Evolutionary conservation across 2,329 filamentous ascomycete species (phyloP), one percentile per base, ranked within the genome.

Genomic region (Monosporascus sp.): DNA sequence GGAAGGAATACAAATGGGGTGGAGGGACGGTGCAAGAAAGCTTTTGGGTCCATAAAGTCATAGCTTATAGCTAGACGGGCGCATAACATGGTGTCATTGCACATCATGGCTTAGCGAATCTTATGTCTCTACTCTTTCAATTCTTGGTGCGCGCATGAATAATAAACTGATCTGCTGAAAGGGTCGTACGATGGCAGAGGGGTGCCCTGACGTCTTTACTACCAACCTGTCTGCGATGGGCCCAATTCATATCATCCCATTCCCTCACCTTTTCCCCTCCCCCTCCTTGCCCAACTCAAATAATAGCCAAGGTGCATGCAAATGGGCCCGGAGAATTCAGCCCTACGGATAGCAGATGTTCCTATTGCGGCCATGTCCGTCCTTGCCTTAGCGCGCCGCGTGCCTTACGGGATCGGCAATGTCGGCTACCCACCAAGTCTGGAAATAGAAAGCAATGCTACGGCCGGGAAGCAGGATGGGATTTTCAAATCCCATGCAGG

Each of bases 361-460:
- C 20, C 22, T 38, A 41, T 41, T 37, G 47, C 51, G 37, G 50
- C 49, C 48, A 48, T 48, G 37, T 44, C 50, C 41, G 54, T 17
- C 52, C 56, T 51, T 57, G 52, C 54, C 43, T 57, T 60, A 60
- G 56, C 56, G 56, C 44, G 35, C 48, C 37, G 19, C 14, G 27
- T 41, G n/a, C 52, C 51, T 52, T 51, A 53, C 54, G 54, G 54
- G 53, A 49, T 45, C 52, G 47, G 38, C 53, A 45, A 52, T 52
- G 54, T 54, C 52, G 52, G 52, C 43, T 46, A 27, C 8, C 43
- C 43, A 19, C 16, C 22, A 46, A 31, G 26, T 7, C 24, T 27
- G 2, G 26, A 46, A 45, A 46, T 16, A 44, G 20, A 26, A 46
- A 31, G 17, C 43, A 22, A 22, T 46, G 26, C 9, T 27, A 26